Evolutionary conservation across 495 filamentous ascomycete species (phyloP), one percentile per base, ranked within the genome.

Genomic region (Glarea lozoyensis): DNA sequence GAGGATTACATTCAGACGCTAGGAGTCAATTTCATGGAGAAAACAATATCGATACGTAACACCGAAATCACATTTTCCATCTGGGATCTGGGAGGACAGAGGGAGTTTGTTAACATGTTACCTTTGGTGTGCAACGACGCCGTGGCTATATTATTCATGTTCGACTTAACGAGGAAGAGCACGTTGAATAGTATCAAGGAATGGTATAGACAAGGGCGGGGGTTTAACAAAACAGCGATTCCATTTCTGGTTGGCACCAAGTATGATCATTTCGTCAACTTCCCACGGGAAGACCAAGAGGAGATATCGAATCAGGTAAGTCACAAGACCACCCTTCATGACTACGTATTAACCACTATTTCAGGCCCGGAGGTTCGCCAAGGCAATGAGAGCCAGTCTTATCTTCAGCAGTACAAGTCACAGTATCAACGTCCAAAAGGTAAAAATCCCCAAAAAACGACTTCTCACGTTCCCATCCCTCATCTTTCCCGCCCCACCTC

Each of bases 11-110:
- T 98, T 55, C 92, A 98, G 66, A 98, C 92, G 19, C 66, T 98
- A 37, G 92, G 90, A 45, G 92, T 98, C 63, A 98, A 98, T 59
- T 98, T 98, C 68, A 98, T 98, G 92, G 92, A 98, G 63, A 98
- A 98, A 68, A 98, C 92, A 10, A 97, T 98, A 59, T 90, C 84
- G 43, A 98, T 98, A 61, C 88, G 92, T 42, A 97, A 97, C 62
- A 98, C 92, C n/a, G 92, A 98, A 61, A 97, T 98, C 55, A 98
- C 92, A 24, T 98, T 98, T 65, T 93, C 86, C 33, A 98, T 98
- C 59, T 98, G 92, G 92, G 92, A 98, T 73, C 69, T 98, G 25
- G 92, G 92, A 54, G 92, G 92, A 49, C 92, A 98, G 68, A 79
- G 92, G 52, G 92, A 98, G 63, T 98, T 98, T 48, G 92, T 98